Evolutionary conservation across 805 yeast genomes (phyloP), one percentile per base, ranked within the genome.

Genomic region (Yarrowia bubula): DNA sequence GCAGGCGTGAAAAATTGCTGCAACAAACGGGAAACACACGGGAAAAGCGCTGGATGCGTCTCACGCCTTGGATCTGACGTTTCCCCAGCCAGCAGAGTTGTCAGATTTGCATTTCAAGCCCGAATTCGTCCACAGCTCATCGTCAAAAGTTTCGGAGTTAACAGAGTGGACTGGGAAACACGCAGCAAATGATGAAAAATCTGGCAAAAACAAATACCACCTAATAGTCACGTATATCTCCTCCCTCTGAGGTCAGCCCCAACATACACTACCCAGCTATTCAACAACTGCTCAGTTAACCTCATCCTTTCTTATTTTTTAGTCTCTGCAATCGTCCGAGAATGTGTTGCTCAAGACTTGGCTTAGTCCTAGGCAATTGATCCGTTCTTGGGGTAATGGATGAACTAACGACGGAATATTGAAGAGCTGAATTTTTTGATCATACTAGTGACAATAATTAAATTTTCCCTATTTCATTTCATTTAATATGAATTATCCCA

Each of bases 1-100:
- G 37, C 46, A 55, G 61, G 61, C 61, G 61, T 55, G 61, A 55
- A 55, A 55, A 55, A 55, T 55, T 55, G 61, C 61, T 55, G 58
- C 58, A 48, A 48, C 55, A 17, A 35, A 48, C 55, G 41, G 55
- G 58, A 38, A 37, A 38, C 58, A 35, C 33, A 51, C 58, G 58
- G 58, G 43, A 38, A 38, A 37, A 51, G 58, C 58, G 58, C 58
- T 38, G 43, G 33, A 28, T 35, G 55, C 55, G 55, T 48, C 55
- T 17, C 17, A 4, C 8, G 17, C 55, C n/a, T 35, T 35, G 10
- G 41, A 33, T 18, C 15, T 35, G 55, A 48, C 13, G 13, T 17
- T 48, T 51, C 60, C 44, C 60, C 60, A 38, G 60, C 5, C 28
- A 22, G 4, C 28, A 22, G 28, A 5, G 28, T 22, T 22, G 3